Evolutionary conservation across 2,329 filamentous ascomycete species (phyloP).

Genomic region (Exophiala aquamarina): DNA sequence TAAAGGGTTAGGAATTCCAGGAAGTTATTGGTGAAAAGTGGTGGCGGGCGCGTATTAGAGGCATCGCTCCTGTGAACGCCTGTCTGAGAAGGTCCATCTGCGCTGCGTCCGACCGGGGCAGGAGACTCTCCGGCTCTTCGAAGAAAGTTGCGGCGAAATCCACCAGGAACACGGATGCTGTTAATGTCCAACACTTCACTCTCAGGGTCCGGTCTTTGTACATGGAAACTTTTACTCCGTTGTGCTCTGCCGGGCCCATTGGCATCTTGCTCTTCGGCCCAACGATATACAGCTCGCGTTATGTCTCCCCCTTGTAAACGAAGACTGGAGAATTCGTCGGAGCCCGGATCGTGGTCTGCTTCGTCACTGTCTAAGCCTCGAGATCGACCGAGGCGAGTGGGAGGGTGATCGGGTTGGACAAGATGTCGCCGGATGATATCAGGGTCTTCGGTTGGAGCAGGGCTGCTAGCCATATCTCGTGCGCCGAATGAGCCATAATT

Average conservation of each 20-base stretch:
- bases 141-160: slow-evolving; percentile 87
- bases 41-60: slow-evolving; percentile 41
- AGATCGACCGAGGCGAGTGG: slow-evolving; percentile 37
- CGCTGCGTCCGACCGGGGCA: slow-evolving; percentile 43
- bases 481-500: slow-evolving; percentile 79
- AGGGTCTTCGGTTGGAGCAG: slow-evolving; percentile 73
- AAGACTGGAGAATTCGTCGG: slow-evolving; percentile 90
- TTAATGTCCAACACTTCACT: slow-evolving; percentile 81
- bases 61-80: slow-evolving; percentile 31
- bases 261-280: slow-evolving; percentile 84
- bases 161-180: slow-evolving; percentile 88
- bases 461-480: slow-evolving; percentile 54
- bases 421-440: slow-evolving; percentile 89
- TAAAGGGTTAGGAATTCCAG: slow-evolving; percentile 94
- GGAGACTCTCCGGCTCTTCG: slow-evolving; percentile 71
- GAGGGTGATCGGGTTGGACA: slow-evolving; percentile 63
- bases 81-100: slow-evolving; percentile 37
- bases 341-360: slow-evolving; percentile 45
- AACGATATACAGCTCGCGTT: slow-evolving; percentile 91
- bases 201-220: slow-evolving; percentile 74
- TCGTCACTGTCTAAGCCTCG: slow-evolving; percentile 32
- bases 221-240: slow-evolving; percentile 85
- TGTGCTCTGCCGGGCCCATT: slow-evolving; percentile 58
- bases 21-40: slow-evolving; percentile 85
- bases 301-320: slow-evolving; percentile 92